Evolutionary conservation across 2,329 filamentous ascomycete species (phyloP).

Genomic region (Ophiobolus disseminans): DNA sequence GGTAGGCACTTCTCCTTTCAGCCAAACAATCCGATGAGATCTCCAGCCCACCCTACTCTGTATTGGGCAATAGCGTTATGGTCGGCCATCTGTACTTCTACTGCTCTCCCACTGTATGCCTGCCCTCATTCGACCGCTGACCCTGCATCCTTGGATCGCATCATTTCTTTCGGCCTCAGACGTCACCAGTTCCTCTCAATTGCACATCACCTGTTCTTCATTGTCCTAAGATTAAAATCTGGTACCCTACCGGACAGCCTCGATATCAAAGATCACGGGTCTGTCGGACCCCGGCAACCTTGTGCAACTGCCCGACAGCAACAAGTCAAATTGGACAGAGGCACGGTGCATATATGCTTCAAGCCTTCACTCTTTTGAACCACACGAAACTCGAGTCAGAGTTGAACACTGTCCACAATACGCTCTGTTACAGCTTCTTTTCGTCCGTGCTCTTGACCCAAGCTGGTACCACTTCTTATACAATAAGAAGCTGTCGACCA

Average conservation of each 20-base stretch:
- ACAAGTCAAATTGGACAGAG: slow-evolving; percentile 36
- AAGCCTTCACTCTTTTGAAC: slow-evolving; percentile 30
- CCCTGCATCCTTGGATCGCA: slow-evolving; percentile 31
- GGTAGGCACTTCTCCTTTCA: slow-evolving; percentile 49
- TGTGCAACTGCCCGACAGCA: slow-evolving; percentile 41
- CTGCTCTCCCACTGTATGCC: slow-evolving; percentile 34
- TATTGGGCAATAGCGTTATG: slow-evolving; percentile 44
- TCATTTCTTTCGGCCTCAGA: slow-evolving; percentile 25
- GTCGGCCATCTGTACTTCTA: slow-evolving; percentile 44
- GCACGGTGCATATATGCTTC: slow-evolving; percentile 47
- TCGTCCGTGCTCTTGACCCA: slow-evolving; percentile 8
- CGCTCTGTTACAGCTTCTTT: slow-evolving; percentile 7
- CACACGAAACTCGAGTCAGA: slow-evolving; percentile 13
- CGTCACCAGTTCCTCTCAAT: slow-evolving; percentile 17
- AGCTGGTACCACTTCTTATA: slow-evolving; percentile 9
- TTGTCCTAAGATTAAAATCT: slow-evolving; percentile 24
- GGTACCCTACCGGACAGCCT: slow-evolving; percentile 38
- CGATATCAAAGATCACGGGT: slow-evolving; percentile 42
- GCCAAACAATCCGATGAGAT: slow-evolving; percentile 48
- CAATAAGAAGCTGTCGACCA: slow-evolving; percentile 21
- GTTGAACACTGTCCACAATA: slow-evolving; percentile 9
- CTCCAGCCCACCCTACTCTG: slow-evolving; percentile 43
- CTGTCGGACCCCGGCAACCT: slow-evolving; percentile 33
- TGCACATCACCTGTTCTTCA: slow-evolving; percentile 14
- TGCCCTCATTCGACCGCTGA: slow-evolving; percentile 30